These are phyloP conservation scores for Gossypium stocksii DNA, from an alignment of 345 rosid genomes.

Conservation along the genomic window DNA sequence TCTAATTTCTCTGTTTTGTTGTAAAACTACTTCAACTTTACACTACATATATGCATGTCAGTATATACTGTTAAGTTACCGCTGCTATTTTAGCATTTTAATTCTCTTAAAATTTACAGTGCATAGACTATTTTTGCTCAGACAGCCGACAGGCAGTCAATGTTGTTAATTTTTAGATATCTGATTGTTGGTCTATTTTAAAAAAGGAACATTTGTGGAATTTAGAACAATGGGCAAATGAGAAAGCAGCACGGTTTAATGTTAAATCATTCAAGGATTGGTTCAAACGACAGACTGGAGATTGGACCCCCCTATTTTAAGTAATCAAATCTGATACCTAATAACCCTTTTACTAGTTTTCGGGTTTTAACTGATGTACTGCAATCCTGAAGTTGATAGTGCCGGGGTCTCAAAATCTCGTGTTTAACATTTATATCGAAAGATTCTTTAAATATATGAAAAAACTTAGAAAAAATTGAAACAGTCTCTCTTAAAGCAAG, in stretches of 20 bases:
- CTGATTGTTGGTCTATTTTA: conserved; percentile 27
- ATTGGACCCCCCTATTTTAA: neutral
- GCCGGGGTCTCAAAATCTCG: neutral
- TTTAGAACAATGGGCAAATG: conserved; percentile 7
- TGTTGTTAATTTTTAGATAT: neutral
- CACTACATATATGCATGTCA: conserved; percentile 27
- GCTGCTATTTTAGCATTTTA: no score
- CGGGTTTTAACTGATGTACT: neutral
- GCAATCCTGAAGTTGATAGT: conserved; percentile 1
- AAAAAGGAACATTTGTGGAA: neutral
- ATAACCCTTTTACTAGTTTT: neutral
- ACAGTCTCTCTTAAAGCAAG: neutral
- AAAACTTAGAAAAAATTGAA: no score
- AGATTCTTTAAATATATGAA: no score
- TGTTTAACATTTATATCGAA: neutral
- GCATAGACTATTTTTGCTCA: neutral
- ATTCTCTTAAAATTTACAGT: neutral
- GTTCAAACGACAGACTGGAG: neutral
- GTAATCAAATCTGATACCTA: neutral
- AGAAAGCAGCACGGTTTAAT: conserved; percentile 2
- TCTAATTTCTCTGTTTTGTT: conserved; percentile 9
- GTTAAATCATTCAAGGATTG: neutral
- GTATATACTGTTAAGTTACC: neutral
- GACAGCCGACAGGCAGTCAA: conserved; percentile 7
- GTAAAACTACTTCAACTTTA: conserved; percentile 9